Base-by-base conservation (phyloP, 2,329 filamentous ascomycete genomes). In the Nigrospora osmanthi region DNA sequence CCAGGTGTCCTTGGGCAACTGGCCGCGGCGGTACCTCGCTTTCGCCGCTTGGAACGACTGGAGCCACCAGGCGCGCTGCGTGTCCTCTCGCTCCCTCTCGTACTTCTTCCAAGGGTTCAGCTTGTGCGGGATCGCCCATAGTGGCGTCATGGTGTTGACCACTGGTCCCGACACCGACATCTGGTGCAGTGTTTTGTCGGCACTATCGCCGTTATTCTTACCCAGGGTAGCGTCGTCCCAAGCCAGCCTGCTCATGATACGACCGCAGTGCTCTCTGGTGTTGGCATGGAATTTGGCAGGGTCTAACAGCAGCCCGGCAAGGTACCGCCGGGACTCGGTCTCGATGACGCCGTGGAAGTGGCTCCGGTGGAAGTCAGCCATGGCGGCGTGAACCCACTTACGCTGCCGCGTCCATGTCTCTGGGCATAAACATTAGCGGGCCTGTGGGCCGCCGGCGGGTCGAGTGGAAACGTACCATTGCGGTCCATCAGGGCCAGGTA, bases 151-250 rank as follows among this genome's bases (percentile, higher is more conserved):
- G 3, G 69, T 71, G 57, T 75, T 75, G 53, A 73, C 68, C 43
- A 75, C 61, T 13, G 71, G 70, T 1, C 72, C 72, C 5, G 69
- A 72, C n/a, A 75, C 67, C 15, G 70, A 73, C 71, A 75, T 75
- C 51, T 66, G 70, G 42, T 69, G 69, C 39, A 75, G 60, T 2
- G 70, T 75, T 44, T 55, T 54, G 58, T 71, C 68, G 43, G 72
- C 71, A 47, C 63, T 68, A 38, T 72, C 65, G 36, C 69, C 72
- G 50, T 72, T 73, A 33, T 58, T 54, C 43, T 63, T 63, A 16
- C 71, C 71, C 47, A 69, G 67, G 1, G 68, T 60, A 4, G 71
- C 69, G 49, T 75, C 70, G 48, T 73, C 71, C 70, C 71, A 74
- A 3, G 72, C 67, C 5, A 75, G 60, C 15, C 67, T 62, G 50